Conservation (phyloP, 208 protist genomes). For the Endotrypanum monterogeii region DNA sequence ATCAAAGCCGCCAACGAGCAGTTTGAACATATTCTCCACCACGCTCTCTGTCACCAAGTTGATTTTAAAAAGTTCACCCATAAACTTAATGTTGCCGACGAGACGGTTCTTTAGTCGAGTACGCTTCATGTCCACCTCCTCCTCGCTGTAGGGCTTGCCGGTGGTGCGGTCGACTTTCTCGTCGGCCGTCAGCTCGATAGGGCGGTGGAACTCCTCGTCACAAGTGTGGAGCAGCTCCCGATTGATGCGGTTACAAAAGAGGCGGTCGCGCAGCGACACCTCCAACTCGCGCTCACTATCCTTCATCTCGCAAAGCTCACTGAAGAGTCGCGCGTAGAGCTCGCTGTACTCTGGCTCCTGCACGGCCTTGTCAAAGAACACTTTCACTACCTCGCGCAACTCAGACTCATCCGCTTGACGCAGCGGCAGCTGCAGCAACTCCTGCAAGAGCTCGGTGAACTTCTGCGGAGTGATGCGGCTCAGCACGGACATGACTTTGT, state of each 20-base stretch:
- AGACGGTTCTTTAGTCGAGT: slow-evolving; percentile 71
- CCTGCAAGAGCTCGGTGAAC: slow-evolving; percentile 69
- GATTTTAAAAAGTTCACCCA: slow-evolving; percentile 82
- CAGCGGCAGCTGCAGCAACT: slow-evolving; percentile 79
- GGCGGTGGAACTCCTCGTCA: slow-evolving; percentile 70
- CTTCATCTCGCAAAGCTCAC: slow-evolving; percentile 68
- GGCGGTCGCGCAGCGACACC: slow-evolving; percentile 48
- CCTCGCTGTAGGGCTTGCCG: slow-evolving; percentile 52
- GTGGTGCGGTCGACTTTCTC: slow-evolving; percentile 76
- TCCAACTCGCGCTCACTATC: slow-evolving; percentile 57
- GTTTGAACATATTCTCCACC: slow-evolving; percentile 67
- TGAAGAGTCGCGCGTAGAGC: slow-evolving; percentile 74
- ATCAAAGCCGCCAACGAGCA: slow-evolving; percentile 65
- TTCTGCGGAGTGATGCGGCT: slow-evolving; percentile 84
- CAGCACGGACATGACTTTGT: slow-evolving; percentile 89
- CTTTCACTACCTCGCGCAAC: slow-evolving; percentile 80
- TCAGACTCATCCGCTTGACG: slow-evolving; percentile 76
- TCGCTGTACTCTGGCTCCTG: slow-evolving; percentile 81
- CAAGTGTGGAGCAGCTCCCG: slow-evolving; percentile 59
- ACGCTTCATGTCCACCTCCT: slow-evolving; percentile 76
- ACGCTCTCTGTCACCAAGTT: slow-evolving; percentile 60
- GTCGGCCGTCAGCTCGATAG: slow-evolving; percentile 68
- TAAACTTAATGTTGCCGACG: slow-evolving; percentile 87
- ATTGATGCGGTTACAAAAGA: slow-evolving; percentile 68
- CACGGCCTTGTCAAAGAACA: slow-evolving; percentile 89